Evolutionary conservation across 441 rosid species (phyloP).

Genomic region (Eutrema salsugineum): DNA sequence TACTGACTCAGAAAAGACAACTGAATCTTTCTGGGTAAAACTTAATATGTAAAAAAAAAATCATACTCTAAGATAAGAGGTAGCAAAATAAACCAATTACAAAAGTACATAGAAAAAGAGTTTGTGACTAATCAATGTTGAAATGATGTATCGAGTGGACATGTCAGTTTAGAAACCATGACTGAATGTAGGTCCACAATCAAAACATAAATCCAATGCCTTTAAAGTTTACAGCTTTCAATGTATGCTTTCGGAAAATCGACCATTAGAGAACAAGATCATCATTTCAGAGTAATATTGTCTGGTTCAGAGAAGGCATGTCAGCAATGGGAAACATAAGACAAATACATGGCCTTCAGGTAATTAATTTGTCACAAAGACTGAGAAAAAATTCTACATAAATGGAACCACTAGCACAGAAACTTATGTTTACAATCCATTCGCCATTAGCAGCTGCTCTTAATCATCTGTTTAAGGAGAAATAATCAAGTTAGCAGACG

Average conservation of each 20-base stretch:
- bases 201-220: not conserved
- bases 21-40: not conserved
- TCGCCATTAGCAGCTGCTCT: conserved; percentile 43
- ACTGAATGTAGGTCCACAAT: not conserved
- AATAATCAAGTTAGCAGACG: conserved; percentile 36
- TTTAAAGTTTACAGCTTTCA: not conserved
- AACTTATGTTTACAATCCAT: conserved; percentile 41
- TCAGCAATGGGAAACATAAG: conserved; percentile 21
- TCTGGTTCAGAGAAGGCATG: conserved; percentile 12
- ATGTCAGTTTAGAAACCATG: not conserved
- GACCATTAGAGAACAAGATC: not conserved
- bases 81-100: not conserved
- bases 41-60: not conserved
- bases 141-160: not conserved
- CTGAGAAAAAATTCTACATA: conserved; percentile 31
- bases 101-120: not conserved
- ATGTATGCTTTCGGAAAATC: not conserved
- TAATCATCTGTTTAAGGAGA: conserved; percentile 57
- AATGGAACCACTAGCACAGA: conserved; percentile 33
- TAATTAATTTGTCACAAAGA: conserved; percentile 17
- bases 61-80: not conserved
- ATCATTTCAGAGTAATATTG: not conserved
- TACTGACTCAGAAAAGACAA: not conserved
- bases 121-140: not conserved
- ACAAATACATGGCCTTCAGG: not conserved